Percentiles rank a stretch among this genome's conserved stretches.
Evolutionary conservation across 768 basidiomycete species (phyloP).

Genomic region (Mycena rosella): DNA sequence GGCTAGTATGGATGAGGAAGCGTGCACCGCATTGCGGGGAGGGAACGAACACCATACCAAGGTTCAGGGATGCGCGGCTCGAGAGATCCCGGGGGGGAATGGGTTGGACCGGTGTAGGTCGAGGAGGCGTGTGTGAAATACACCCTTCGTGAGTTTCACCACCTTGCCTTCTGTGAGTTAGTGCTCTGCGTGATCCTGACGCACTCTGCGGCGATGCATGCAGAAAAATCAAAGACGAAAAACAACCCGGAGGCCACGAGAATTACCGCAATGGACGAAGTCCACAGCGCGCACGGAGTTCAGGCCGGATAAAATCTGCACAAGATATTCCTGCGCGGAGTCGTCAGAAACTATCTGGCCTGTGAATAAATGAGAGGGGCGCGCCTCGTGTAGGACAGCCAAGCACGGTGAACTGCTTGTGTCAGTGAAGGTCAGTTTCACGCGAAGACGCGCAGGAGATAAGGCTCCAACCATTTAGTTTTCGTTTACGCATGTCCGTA

Average conservation of each 20-base stretch:
- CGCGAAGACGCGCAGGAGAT: constrained; percentile 75
- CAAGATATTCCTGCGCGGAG: constrained; percentile 76
- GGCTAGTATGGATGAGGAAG: too few species aligned
- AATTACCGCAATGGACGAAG: constrained; percentile 80
- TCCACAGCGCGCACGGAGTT: constrained; percentile 74
- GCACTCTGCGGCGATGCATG: constrained; percentile 70
- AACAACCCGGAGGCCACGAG: not conserved
- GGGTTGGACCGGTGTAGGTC: constrained; percentile 90
- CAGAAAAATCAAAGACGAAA: constrained; percentile 15
- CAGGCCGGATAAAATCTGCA: constrained; percentile 78
- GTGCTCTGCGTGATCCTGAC: constrained; percentile 70
- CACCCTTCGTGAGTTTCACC: constrained; percentile 81
- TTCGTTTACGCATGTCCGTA: too few species aligned
- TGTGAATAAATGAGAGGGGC: constrained; percentile 58
- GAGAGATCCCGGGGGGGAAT: constrained; percentile 61
- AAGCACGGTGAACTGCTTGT: constrained; percentile 65
- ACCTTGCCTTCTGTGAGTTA: constrained; percentile 65
- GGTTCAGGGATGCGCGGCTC: constrained; percentile 63
- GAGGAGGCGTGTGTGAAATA: constrained; percentile 77
- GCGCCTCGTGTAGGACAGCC: constrained; percentile 78
- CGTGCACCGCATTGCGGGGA: not conserved
- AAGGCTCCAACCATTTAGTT: too few species aligned
- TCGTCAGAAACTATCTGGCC: too few species aligned
- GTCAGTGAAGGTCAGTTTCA: constrained; percentile 69
- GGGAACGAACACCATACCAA: constrained; percentile 46